Base-by-base conservation (phyloP, 495 filamentous ascomycete species). In the Penicillium canescens region DNA sequence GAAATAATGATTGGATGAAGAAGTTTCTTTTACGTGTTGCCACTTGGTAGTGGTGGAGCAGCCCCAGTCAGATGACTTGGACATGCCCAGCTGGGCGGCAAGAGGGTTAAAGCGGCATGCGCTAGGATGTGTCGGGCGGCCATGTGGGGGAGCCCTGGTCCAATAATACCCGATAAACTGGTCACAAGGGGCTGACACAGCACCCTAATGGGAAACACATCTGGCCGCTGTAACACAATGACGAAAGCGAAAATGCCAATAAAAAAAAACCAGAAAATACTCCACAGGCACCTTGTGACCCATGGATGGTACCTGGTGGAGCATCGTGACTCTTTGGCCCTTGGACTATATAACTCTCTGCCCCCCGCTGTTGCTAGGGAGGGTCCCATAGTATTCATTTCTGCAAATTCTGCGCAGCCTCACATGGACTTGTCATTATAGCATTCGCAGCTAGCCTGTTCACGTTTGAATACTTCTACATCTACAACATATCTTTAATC, bases 1-100 rank as follows among this genome's bases (percentile, higher is more conserved):
- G 44, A 63, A 66, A 41, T 20, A 36, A 31, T 66, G n/a, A 73
- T 70, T 75, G 68, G 72, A 43, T 36, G n/a, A 3, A 3, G 21
- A 42, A 52, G 57, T 76, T 76, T 74, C 66, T 72, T 57, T 76
- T 76, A 74, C 73, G 72, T 76, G 59, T 65, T 46, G 56, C 52
- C 54, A 56, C 57, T 39, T 26, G 51, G 42, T 37, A 50, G 52
- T 57, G 52, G 55, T 45, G 47, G 36, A 42, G 45, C 1, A 23
- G 49, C 33, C 34, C 44, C 44, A 42, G 49, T 51, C 49, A 42
- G 39, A 51, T 51, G 49, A 51, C 49, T 41, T 38, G 46, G 46
- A 31, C 4, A 34, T 42, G 28, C 33, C 50, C 21, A 53, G 54
- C 42, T 44, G 23, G 14, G 51, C 34, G 50, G 50, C 36, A 50